Conservation (phyloP, 345 rosid genomes). For the Rhizophora apiculata region DNA sequence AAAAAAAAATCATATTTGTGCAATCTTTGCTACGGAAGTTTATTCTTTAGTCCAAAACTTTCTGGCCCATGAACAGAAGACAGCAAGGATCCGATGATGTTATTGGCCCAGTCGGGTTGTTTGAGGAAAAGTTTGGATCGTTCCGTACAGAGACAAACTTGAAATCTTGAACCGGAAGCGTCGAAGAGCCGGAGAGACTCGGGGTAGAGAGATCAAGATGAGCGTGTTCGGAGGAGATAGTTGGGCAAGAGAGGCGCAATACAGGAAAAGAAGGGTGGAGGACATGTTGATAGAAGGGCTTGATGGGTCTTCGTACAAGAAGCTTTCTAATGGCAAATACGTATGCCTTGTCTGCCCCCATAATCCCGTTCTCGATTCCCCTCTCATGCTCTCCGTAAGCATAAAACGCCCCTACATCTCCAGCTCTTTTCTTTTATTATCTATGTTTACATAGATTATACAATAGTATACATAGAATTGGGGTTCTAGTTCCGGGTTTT, state of each 20-base stretch:
- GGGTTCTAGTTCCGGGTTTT: no score
- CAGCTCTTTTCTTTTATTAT: no score
- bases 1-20: no score
- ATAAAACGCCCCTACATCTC: background rate
- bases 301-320: constrained; percentile 34
- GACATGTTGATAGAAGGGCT: constrained; percentile 7
- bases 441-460: no score
- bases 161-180: no score
- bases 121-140: background rate
- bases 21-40: no score
- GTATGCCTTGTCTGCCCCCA: constrained; percentile 48
- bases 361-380: constrained; percentile 45
- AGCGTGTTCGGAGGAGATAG: constrained; percentile 58
- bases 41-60: no score
- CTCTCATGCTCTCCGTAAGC: constrained; percentile 47
- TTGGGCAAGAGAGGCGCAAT: constrained; percentile 51
- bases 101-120: no score
- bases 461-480: no score
- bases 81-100: no score
- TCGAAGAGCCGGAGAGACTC: background rate
- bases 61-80: no score
- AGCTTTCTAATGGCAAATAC: constrained; percentile 44
- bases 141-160: constrained; percentile 3
- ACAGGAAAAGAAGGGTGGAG: constrained; percentile 44
- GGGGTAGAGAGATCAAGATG: constrained; percentile 17